phyloP scores from a whole-genome alignment of 257 asterid genomes.

The Solanum chilense region DNA sequence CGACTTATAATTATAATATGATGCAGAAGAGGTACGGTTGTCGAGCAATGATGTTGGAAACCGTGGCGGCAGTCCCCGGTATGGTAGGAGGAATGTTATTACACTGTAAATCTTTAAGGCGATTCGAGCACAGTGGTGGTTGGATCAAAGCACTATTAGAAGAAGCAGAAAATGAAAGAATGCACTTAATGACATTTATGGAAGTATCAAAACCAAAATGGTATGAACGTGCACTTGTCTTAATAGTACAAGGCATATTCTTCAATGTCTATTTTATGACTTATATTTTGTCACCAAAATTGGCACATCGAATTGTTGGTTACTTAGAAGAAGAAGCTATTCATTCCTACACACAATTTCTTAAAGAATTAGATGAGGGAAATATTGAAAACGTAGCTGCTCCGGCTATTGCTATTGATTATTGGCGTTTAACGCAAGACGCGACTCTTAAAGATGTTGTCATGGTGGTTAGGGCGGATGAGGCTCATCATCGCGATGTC shows the following conservation, averaged over 20 bases:
- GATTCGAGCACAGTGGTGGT: slow-evolving; percentile 54
- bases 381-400: slow-evolving; percentile 63
- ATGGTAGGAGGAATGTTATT: slow-evolving; percentile 64
- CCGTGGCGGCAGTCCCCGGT: slow-evolving; percentile 63
- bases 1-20: not conserved
- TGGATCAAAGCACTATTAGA: slow-evolving; percentile 60
- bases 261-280: slow-evolving; percentile 55
- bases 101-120: slow-evolving; percentile 46
- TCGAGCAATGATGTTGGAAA: slow-evolving; percentile 69
- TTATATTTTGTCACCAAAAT: slow-evolving; percentile 48
- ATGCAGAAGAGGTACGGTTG: slow-evolving; percentile 50
- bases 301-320: slow-evolving; percentile 57
- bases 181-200: slow-evolving; percentile 75
- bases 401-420: slow-evolving; percentile 80
- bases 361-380: slow-evolving; percentile 52
- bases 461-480: slow-evolving; percentile 68
- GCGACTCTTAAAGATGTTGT: slow-evolving; percentile 80
- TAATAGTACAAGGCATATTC: slow-evolving; percentile 57
- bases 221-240: slow-evolving; percentile 55
- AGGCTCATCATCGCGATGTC: slow-evolving; percentile 93
- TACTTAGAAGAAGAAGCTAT: slow-evolving; percentile 71
- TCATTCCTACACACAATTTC: slow-evolving; percentile 50
- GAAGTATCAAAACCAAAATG: slow-evolving; percentile 51
- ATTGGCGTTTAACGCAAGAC: slow-evolving; percentile 51
- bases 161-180: slow-evolving; percentile 66